Percentiles rank a stretch among this genome's conserved stretches.
These are phyloP conservation scores for Xylariaceae sp. DNA, from an alignment of 2,329 filamentous ascomycete genomes.

Conservation along the genomic window DNA sequence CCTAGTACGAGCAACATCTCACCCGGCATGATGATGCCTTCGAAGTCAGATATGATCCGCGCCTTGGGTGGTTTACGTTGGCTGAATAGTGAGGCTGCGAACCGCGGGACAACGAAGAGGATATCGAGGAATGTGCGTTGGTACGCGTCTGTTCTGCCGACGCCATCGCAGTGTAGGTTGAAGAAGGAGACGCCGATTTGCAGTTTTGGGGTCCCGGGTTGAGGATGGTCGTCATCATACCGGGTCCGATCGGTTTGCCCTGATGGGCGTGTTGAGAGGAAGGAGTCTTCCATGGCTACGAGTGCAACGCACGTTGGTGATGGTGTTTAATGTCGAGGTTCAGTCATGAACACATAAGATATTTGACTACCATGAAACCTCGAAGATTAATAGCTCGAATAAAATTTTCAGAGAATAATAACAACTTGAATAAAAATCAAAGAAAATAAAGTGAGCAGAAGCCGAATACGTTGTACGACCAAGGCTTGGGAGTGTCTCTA, in stretches of 20 bases:
- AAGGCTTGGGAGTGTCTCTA: not conserved
- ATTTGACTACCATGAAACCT: too few species aligned
- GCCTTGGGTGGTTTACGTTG: not conserved
- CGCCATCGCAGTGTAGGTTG: not conserved
- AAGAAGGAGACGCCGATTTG: not conserved
- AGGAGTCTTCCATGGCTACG: not conserved
- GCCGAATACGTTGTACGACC: not conserved
- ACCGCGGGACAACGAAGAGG: not conserved
- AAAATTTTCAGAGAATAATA: too few species aligned
- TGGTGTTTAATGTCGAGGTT: too few species aligned
- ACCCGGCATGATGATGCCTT: constrained; percentile 25
- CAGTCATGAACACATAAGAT: too few species aligned
- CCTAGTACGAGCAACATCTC: constrained; percentile 46
- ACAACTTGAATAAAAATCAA: too few species aligned
- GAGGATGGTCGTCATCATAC: not conserved
- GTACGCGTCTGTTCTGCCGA: not conserved
- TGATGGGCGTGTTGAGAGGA: not conserved
- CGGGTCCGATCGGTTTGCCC: not conserved
- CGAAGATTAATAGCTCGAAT: too few species aligned
- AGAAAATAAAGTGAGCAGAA: too few species aligned
- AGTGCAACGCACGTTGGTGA: not conserved
- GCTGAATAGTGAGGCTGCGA: not conserved
- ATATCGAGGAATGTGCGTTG: not conserved
- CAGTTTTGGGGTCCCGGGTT: not conserved
- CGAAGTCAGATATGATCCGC: not conserved